Conservation (phyloP, 2,329 filamentous ascomycete species). For the Ceratocystiopsis sp. region DNA sequence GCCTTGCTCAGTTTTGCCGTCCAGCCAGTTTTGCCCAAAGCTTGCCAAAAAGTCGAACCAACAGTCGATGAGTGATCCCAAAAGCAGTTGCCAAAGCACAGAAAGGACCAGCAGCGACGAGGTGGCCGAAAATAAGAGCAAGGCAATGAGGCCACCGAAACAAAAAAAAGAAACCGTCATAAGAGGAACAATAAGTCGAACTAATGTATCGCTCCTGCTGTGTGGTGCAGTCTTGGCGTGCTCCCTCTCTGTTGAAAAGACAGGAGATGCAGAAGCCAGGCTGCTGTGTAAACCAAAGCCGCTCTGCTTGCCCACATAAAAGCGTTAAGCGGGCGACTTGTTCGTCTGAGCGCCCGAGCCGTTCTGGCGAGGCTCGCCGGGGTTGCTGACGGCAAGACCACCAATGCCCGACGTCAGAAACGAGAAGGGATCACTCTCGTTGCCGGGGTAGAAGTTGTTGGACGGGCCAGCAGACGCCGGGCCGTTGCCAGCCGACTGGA, state of each 20-base stretch:
- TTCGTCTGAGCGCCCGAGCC: constrained; percentile 36
- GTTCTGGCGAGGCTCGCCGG: constrained; percentile 43
- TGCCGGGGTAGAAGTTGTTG: constrained; percentile 51
- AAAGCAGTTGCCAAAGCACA: not conserved
- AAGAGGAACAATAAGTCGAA: not conserved
- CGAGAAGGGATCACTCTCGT: constrained; percentile 59
- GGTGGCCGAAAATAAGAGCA: too few species aligned
- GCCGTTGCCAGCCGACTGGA: constrained; percentile 74
- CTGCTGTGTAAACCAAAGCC: too few species aligned
- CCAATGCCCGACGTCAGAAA: constrained; percentile 62
- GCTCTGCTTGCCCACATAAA: too few species aligned
- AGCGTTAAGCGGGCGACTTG: constrained; percentile 37
- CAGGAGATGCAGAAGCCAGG: too few species aligned
- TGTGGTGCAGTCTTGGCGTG: too few species aligned
- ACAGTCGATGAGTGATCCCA: constrained; percentile 2
- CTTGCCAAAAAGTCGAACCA: constrained; percentile 6
- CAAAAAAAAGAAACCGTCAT: not conserved
- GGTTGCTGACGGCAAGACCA: constrained; percentile 51
- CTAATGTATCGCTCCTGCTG: too few species aligned
- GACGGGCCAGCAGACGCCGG: constrained; percentile 59
- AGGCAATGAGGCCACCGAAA: constrained; percentile 2
- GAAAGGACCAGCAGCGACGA: too few species aligned
- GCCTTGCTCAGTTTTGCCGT: constrained; percentile 9
- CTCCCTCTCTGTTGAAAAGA: not conserved
- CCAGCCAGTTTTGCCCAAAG: constrained; percentile 9